Conservation (phyloP, 441 rosid genomes). For the Gossypium gossypioides region DNA sequence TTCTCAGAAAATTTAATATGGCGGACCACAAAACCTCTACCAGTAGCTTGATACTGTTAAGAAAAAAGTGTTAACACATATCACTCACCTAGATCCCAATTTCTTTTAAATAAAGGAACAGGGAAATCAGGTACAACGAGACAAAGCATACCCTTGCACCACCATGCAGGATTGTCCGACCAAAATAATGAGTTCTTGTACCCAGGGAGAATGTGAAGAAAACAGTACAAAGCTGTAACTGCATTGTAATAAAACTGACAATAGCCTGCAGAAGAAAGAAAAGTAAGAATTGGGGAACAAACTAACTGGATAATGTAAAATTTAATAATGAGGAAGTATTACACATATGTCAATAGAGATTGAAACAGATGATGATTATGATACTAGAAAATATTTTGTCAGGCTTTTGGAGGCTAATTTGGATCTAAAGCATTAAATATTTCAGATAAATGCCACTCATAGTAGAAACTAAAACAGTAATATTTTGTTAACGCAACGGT, state of each 20-base stretch:
- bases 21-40: conserved; percentile 93
- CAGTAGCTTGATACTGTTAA: conserved; percentile 91
- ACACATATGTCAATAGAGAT: background rate
- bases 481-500: too few species aligned
- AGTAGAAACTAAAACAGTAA: background rate
- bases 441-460: background rate
- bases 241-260: conserved; percentile 91
- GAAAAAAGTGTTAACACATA: conserved; percentile 17
- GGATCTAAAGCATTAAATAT: background rate
- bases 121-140: background rate
- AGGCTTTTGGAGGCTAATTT: background rate
- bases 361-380: background rate
- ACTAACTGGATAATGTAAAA: background rate
- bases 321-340: background rate
- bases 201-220: conserved; percentile 98
- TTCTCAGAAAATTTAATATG: conserved; percentile 91
- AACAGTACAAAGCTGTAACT: conserved; percentile 88
- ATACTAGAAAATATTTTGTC: background rate
- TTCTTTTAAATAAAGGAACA: background rate
- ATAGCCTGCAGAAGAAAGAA: conserved; percentile 54
- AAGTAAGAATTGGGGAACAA: background rate
- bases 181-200: conserved; percentile 93
- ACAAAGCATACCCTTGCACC: conserved; percentile 75
- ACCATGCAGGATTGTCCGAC: conserved; percentile 95
- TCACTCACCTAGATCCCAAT: conserved; percentile 1